Conservation (phyloP, 2,329 filamentous ascomycete species). For the Chaetomium sp. region DNA sequence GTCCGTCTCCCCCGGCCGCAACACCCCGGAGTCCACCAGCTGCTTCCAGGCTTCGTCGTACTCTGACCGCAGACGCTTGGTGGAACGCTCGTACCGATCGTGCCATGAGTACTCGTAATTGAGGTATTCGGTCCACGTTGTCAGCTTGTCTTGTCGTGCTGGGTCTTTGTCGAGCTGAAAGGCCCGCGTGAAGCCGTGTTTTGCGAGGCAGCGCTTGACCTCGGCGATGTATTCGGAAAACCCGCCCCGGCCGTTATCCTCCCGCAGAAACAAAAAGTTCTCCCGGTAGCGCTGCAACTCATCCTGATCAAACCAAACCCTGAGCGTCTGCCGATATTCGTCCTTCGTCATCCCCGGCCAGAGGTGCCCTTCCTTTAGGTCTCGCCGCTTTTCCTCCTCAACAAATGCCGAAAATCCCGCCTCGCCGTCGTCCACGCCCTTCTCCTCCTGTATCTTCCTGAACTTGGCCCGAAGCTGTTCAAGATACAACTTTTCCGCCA, state of each 20-base stretch:
- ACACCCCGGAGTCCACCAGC: constrained; percentile 28
- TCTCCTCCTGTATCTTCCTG: constrained; percentile 16
- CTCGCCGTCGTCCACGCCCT: constrained; percentile 20
- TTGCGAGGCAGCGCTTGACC: constrained; percentile 24
- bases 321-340: constrained; percentile 4
- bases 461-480: background rate
- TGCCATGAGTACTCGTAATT: constrained; percentile 22
- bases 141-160: constrained; percentile 28
- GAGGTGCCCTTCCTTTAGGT: background rate
- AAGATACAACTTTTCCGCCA: background rate
- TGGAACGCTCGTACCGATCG: constrained; percentile 15
- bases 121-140: constrained; percentile 37
- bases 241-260: background rate
- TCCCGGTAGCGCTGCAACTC: background rate
- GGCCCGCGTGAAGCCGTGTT: constrained; percentile 25
- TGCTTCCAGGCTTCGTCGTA: constrained; percentile 29
- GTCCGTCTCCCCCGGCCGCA: constrained; percentile 26
- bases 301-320: background rate
- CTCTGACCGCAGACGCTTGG: constrained; percentile 19
- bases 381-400: constrained; percentile 10
- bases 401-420: constrained; percentile 15
- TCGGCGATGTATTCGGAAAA: constrained; percentile 5
- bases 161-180: constrained; percentile 29
- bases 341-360: constrained; percentile 2
- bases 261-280: background rate